Evolutionary conservation across 2,329 filamentous ascomycete genomes (phyloP).

Genomic region (Botryotinia calthae): DNA sequence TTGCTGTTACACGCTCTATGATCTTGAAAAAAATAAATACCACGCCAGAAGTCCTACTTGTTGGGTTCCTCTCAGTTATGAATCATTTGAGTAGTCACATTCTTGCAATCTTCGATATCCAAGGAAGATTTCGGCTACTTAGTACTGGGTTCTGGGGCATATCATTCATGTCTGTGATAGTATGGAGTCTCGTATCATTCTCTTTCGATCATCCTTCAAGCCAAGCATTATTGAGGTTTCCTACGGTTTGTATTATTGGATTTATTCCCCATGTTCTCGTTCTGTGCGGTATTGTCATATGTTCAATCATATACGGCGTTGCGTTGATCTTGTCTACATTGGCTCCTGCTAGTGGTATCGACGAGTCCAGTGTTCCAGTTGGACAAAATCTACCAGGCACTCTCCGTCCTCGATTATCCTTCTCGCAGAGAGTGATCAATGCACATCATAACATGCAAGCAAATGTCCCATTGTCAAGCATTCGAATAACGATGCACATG

Average conservation of each 20-base stretch:
- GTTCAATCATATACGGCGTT: slow-evolving; percentile 71
- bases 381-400: slow-evolving; percentile 33
- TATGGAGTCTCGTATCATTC: slow-evolving; percentile 68
- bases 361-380: slow-evolving; percentile 37
- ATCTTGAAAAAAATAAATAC: slow-evolving; percentile 82
- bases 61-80: slow-evolving; percentile 83
- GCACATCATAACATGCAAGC: slow-evolving; percentile 92
- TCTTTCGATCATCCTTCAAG: slow-evolving; percentile 57
- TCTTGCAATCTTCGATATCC: slow-evolving; percentile 75
- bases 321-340: slow-evolving; percentile 75
- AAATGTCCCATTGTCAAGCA: slow-evolving; percentile 77
- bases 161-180: slow-evolving; percentile 83
- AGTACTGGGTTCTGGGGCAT: slow-evolving; percentile 89
- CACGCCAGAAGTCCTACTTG: slow-evolving; percentile 80
- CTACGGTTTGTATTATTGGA: slow-evolving; percentile 90
- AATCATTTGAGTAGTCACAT: slow-evolving; percentile 84
- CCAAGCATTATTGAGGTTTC: slow-evolving; percentile 77
- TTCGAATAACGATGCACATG: slow-evolving; percentile 80
- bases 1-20: slow-evolving; percentile 59
- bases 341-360: slow-evolving; percentile 42
- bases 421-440: slow-evolving; percentile 60
- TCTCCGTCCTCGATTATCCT: slow-evolving; percentile 40
- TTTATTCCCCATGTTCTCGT: slow-evolving; percentile 95
- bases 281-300: slow-evolving; percentile 72
- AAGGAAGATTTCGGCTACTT: slow-evolving; percentile 74